Base-by-base conservation (phyloP, 768 basidiomycete species). In the Termitomyces sp. region DNA sequence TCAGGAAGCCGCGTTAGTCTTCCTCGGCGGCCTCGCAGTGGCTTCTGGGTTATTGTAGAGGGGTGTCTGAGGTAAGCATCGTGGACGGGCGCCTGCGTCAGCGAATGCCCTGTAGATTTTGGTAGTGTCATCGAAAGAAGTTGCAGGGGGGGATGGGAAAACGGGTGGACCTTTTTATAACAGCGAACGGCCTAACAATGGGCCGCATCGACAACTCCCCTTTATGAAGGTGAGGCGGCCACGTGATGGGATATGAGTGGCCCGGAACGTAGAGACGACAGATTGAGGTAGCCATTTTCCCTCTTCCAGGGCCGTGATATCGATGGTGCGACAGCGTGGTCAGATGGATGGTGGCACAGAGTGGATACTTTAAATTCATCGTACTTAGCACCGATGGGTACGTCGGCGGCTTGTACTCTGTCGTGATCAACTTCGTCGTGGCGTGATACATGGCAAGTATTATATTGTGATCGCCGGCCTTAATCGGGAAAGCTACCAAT, bases 221-320 rank as follows among this genome's bases (percentile, higher is more conserved):
- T 56, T 59, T 62, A 59, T 59, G 58, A 57, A 59, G 31, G 62
- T 53, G 56, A 62, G 62, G 62, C 49, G 47, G 7, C 55, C 62
- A 62, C 62, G 59, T 62, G 62, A 62, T 59, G 55, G 44, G 31
- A 19, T n/a, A 42, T 38, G 56, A 53, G 49, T 34, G 34, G 37
- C 50, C 40, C 41, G 48, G 42, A 52, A 57, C 45, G 51, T 53
- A 53, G 7, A 57, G 14, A 53, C 29, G 31, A 32, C 41, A 53
- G 37, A 53, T 52, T 32, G 31, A 51, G 45, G 38, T 32, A 53
- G 34, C 44, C 32, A 43, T 53, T 54, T 50, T 54, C 47, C 42
- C 46, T 55, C 47, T 57, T 54, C 38, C 56, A 59, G 62, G 62
- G 61, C 38, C 49, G 29, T 48, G 56, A 35, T 37, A 35, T 23